Evolutionary conservation across 371 early-diverging fungal genomes (phyloP).

Genomic region (Mortierella sp.): DNA sequence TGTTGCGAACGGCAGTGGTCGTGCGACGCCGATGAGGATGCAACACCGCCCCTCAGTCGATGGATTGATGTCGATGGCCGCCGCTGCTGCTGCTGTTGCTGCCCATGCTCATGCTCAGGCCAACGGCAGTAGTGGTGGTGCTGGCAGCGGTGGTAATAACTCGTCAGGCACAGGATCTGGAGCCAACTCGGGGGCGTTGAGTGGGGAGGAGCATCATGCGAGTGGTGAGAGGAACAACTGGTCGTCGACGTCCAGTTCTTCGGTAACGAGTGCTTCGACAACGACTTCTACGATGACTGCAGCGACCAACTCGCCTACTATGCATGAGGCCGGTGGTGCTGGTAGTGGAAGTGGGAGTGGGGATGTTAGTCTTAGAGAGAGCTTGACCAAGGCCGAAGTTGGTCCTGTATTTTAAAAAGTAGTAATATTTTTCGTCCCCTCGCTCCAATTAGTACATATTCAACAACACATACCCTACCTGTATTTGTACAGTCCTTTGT

Average conservation of each 20-base stretch:
- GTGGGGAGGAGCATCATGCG: neutral
- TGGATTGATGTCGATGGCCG: conserved; percentile 15
- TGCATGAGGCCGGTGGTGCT: conserved; percentile 13
- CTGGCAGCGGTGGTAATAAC: neutral
- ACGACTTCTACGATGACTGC: conserved; percentile 14
- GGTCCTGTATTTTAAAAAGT: conserved; percentile 44
- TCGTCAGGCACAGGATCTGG: too few relatives aligned
- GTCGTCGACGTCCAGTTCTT: conserved; percentile 35
- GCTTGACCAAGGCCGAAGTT: conserved; percentile 37
- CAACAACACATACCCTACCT: too few relatives aligned
- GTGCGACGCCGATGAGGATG: conserved; percentile 14
- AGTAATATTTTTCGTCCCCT: neutral
- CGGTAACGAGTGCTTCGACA: conserved; percentile 23
- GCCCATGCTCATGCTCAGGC: neutral
- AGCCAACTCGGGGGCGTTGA: too few relatives aligned
- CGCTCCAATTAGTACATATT: too few relatives aligned
- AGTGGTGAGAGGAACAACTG: conserved; percentile 3
- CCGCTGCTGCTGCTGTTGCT: neutral
- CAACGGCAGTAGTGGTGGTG: neutral
- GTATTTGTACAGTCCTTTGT: too few relatives aligned
- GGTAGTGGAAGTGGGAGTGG: neutral
- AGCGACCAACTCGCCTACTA: conserved; percentile 25
- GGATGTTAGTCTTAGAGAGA: neutral
- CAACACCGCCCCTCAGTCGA: conserved; percentile 38
- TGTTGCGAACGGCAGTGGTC: conserved; percentile 9